Conservation (phyloP, 2,329 filamentous ascomycete species). For the Diaporthe vexans region DNA sequence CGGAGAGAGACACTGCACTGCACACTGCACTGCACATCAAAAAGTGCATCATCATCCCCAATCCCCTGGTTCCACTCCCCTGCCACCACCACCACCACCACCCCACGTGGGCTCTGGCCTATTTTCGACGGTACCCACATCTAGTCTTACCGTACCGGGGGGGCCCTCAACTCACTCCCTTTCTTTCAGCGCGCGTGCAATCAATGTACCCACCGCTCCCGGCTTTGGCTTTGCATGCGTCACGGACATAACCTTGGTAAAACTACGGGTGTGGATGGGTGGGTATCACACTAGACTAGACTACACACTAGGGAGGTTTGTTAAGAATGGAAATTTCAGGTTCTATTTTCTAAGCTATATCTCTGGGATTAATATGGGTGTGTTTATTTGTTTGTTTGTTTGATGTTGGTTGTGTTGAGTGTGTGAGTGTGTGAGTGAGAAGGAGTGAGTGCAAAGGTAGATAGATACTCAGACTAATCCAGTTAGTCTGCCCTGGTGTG, state of each 20-base stretch:
- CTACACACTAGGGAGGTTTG: background rate
- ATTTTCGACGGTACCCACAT: constrained; percentile 22
- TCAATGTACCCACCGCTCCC: constrained; percentile 8
- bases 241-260: background rate
- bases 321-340: background rate
- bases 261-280: background rate
- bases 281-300: background rate
- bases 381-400: background rate
- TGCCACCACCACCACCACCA: background rate
- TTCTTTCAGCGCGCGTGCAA: background rate
- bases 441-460: background rate
- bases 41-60: constrained; percentile 25
- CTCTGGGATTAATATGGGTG: constrained; percentile 7
- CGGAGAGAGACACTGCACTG: background rate
- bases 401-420: background rate
- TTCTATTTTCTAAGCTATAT: constrained; percentile 7
- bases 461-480: constrained; percentile 24
- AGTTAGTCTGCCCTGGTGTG: constrained; percentile 24
- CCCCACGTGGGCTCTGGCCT: constrained; percentile 30
- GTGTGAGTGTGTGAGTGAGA: background rate
- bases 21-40: constrained; percentile 1
- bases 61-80: background rate
- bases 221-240: constrained; percentile 13
- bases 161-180: background rate
- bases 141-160: background rate